Evolutionary conservation across 441 rosid species (phyloP).

Genomic region (Populus hybrid): DNA sequence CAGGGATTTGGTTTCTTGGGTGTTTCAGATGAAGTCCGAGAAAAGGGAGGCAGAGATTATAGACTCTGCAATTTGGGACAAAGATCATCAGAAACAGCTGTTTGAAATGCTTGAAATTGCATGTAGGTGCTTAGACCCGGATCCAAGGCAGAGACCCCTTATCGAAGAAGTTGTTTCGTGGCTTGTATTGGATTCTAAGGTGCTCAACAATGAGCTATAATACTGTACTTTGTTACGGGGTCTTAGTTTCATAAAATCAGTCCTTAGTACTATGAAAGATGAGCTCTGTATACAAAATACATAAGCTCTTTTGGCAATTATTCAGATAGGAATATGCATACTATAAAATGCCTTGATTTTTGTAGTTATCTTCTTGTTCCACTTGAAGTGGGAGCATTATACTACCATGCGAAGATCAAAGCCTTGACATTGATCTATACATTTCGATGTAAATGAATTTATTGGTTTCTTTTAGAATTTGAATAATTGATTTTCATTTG

Average conservation of each 20-base stretch:
- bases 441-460: too few species aligned
- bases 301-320: too few species aligned
- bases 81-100: constrained; percentile 49
- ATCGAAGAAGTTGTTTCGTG: constrained; percentile 63
- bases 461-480: too few species aligned
- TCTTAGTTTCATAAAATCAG: background rate
- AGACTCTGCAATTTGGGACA: constrained; percentile 55
- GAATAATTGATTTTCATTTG: too few species aligned
- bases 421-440: too few species aligned
- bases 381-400: too few species aligned
- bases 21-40: constrained; percentile 73
- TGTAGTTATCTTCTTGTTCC: too few species aligned
- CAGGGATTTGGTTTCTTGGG: constrained; percentile 75
- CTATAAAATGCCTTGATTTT: too few species aligned
- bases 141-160: constrained; percentile 66
- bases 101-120: constrained; percentile 71
- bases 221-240: constrained; percentile 2
- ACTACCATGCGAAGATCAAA: too few species aligned
- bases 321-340: too few species aligned
- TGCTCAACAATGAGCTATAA: constrained; percentile 23
- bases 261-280: too few species aligned
- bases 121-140: constrained; percentile 70
- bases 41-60: constrained; percentile 60
- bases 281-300: too few species aligned
- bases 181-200: constrained; percentile 49